Evolutionary conservation across 192 early-diverging fungal species (phyloP), one percentile per base, ranked within the genome.

Genomic region (Globomyces pollinis-pini): DNA sequence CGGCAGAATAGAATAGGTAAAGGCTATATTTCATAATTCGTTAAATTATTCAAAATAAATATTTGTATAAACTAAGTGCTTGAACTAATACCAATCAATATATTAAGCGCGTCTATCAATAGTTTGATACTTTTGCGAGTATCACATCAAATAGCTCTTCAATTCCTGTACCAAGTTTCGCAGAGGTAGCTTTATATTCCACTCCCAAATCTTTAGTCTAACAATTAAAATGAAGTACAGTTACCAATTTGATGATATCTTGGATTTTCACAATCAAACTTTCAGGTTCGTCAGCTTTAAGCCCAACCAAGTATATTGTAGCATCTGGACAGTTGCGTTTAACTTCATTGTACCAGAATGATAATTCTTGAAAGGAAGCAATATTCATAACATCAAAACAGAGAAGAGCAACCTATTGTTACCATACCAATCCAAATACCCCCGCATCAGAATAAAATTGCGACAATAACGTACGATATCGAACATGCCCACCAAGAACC

Each of bases 341-440:
- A 51, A 72, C 57, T 57, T 81, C 79, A 53, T 81, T 81, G 50
- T 75, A 81, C 79, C 79, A 81, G 41, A 70, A 81, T 20, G 69
- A 59, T 23, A 76, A 51, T 61, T 81, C 79, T 15, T 60, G 42
- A 57, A 81, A 81, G 3, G 75, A 74, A 13, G 60, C n/a, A 18
- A 61, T 38, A 58, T 38, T 75, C 54, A 75, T 36, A 60, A 81
- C 49, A 60, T 81, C 79, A 63, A 78, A 81, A 64, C 74, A 77
- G 8, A 81, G 38, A n/a, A 81, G 29, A 1, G 71, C 70, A 21
- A 60, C 72, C 70, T 76, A 53, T 50, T 15, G 6, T 52, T n/a
- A 66, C n/a, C n/a, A n/a, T n/a, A n/a, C n/a, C n/a, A 13, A 20
- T 36, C 21, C 26, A 31, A 23, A 31, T 56, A 81, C 74, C 50